Base-by-base conservation (phyloP, 192 early-diverging fungal species). In the Dissophora ornata region DNA sequence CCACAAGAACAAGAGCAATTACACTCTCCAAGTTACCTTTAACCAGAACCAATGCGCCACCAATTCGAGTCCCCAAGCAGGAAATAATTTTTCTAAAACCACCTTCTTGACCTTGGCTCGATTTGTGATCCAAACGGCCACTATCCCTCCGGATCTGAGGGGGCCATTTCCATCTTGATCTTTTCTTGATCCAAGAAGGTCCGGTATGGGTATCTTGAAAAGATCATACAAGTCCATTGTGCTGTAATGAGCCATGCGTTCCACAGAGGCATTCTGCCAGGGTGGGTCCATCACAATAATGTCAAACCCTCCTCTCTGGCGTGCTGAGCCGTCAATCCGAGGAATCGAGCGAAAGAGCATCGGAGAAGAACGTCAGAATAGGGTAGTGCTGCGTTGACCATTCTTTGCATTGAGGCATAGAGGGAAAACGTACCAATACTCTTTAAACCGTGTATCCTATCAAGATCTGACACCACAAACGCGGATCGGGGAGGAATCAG, bases 61-160 rank as follows among this genome's bases (percentile, higher is more conserved):
- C 32, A 78, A 75, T 24, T 79, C 64, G 0, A 90, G 29, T 0
- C 83, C 81, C 90, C 89, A 93, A 11, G 85, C 79, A 0, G 84
- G 79, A 49, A 92, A 87, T 42, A 93, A 79, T 67, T 92, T 93
- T 18, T 91, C 81, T 0, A 71, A 26, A 6, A 93, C 83, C 29
- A 93, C 88, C 2, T 40, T 63, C 12, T 81, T 79, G 45, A 83
- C 83, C 46, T 90, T 90, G 40, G 84, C 84, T 29, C 87, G 84
- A 54, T 93, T 92, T 12, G 90, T 90, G 7, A 93, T 84, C 92
- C 92, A 93, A 0, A 92, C 84, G 5, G 85, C 87, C 4, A 92
- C 79, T 9, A 86, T 41, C 7, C 66, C 81, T 6, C n/a, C n/a
- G n/a, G n/a, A n/a, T 32, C 21, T n/a, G 6, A 16, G 36, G 0